Conservation (phyloP, 2,329 filamentous ascomycete genomes). For the Diaporthe humulicola region DNA sequence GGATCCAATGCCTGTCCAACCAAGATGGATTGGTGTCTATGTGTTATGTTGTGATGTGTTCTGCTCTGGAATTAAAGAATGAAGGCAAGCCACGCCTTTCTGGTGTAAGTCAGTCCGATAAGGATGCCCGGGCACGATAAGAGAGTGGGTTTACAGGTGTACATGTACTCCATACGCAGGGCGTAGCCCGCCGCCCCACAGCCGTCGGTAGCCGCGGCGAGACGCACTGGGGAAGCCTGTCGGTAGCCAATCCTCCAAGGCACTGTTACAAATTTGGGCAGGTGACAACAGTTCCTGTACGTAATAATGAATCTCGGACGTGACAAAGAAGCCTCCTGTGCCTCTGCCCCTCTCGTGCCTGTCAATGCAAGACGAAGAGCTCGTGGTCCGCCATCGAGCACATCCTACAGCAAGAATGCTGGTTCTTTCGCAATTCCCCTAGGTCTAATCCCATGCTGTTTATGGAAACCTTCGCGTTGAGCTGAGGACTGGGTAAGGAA, state of each 20-base stretch:
- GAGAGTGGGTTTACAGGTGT: constrained; percentile 21
- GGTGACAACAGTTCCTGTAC: constrained; percentile 34
- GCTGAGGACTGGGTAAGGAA: neutral
- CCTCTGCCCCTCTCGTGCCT: neutral
- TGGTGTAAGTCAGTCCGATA: constrained; percentile 20
- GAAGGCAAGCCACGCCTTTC: constrained; percentile 8
- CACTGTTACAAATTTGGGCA: constrained; percentile 18
- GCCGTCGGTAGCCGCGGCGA: constrained; percentile 37
- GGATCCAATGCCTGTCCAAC: neutral
- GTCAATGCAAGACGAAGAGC: neutral
- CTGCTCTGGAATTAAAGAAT: constrained; percentile 1
- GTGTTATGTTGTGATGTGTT: neutral
- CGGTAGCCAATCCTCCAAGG: neutral
- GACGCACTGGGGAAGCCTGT: neutral
- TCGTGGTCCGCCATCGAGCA: neutral
- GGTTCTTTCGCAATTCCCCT: neutral
- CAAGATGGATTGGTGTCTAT: neutral
- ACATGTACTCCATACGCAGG: constrained; percentile 2
- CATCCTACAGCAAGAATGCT: neutral
- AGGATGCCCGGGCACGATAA: constrained; percentile 31
- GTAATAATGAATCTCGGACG: constrained; percentile 29
- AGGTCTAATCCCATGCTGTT: neutral
- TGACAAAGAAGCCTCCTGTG: constrained; percentile 12
- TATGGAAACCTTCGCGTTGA: neutral
- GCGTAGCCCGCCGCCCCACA: constrained; percentile 18